phyloP scores from a whole-genome alignment of 1,139 yeast species.

The Yamadazyma triangularis region DNA sequence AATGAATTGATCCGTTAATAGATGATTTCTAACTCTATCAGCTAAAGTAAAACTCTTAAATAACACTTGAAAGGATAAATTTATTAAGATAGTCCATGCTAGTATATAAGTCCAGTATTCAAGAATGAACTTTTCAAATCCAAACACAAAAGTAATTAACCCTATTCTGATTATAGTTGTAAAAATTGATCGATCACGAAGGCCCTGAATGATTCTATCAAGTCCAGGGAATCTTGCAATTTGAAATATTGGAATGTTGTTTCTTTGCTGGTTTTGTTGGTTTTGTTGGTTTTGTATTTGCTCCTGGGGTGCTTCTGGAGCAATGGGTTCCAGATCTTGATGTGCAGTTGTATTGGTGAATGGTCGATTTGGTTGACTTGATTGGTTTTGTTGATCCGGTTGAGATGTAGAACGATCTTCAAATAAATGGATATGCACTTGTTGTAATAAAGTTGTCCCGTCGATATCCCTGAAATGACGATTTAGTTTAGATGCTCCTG shows the following conservation, averaged over 20 bases:
- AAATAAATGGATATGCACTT: slow-evolving; percentile 16
- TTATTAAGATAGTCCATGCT: slow-evolving; percentile 1
- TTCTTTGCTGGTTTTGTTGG: too few species aligned
- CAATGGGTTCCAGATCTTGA: too few species aligned
- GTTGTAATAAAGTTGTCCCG: slow-evolving; percentile 17
- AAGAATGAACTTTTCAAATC: slow-evolving; percentile 9
- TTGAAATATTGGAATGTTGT: too few species aligned
- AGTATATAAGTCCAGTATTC: slow-evolving; percentile 6
- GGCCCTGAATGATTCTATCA: neutral
- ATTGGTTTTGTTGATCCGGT: neutral
- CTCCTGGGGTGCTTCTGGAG: too few species aligned
- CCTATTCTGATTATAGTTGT: slow-evolving; percentile 5
- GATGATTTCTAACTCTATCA: slow-evolving; percentile 8
- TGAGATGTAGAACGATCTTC: neutral
- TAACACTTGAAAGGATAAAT: slow-evolving; percentile 9
- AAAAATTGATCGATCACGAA: neutral
- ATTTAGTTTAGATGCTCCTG: slow-evolving; percentile 29
- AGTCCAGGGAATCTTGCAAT: neutral
- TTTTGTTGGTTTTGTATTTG: too few species aligned
- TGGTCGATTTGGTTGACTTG: neutral
- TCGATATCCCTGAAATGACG: slow-evolving; percentile 10
- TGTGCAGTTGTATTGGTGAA: neutral
- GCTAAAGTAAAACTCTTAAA: slow-evolving; percentile 14
- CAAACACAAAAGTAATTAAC: slow-evolving; percentile 10
- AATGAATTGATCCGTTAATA: slow-evolving; percentile 2